Percentiles rank a stretch among this genome's conserved stretches.
Conservation (phyloP, 2,329 filamentous ascomycete species). For the Colletotrichum viniferum region DNA sequence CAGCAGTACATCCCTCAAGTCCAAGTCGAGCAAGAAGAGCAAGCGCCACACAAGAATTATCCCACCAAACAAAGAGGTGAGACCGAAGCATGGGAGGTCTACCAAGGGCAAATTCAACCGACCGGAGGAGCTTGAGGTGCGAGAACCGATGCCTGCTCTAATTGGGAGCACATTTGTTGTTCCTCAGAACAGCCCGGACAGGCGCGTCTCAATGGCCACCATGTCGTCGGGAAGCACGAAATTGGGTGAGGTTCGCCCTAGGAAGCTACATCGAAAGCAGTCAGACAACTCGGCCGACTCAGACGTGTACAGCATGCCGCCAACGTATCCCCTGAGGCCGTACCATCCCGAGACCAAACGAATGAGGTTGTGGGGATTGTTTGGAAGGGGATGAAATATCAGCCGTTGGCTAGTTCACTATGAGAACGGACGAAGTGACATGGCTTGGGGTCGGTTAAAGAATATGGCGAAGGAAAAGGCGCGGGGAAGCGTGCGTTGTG, state of each 20-base stretch:
- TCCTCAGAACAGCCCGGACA: background rate
- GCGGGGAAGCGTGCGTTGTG: background rate
- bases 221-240: slow-evolving; percentile 49
- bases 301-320: background rate
- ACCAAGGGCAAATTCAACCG: background rate
- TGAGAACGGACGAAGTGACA: background rate
- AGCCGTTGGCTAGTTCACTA: background rate
- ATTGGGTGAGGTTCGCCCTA: slow-evolving; percentile 41
- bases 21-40: background rate
- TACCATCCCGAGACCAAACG: background rate
- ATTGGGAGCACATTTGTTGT: background rate
- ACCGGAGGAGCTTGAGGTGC: background rate
- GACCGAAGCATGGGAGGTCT: background rate
- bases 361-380: slow-evolving; percentile 11
- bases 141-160: background rate
- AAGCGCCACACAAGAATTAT: background rate
- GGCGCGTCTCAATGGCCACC: slow-evolving; percentile 34
- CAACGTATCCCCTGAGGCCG: slow-evolving; percentile 16
- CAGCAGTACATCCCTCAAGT: slow-evolving; percentile 6
- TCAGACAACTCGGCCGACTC: background rate
- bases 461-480: background rate
- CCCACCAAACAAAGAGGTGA: background rate
- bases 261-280: background rate
- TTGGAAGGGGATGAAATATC: background rate
- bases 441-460: background rate